A percentile compares a stretch with the other conserved stretches of the same genome.
Conservation (phyloP, 352 stramenopile species). For the Phytophthora gonapodyides region DNA sequence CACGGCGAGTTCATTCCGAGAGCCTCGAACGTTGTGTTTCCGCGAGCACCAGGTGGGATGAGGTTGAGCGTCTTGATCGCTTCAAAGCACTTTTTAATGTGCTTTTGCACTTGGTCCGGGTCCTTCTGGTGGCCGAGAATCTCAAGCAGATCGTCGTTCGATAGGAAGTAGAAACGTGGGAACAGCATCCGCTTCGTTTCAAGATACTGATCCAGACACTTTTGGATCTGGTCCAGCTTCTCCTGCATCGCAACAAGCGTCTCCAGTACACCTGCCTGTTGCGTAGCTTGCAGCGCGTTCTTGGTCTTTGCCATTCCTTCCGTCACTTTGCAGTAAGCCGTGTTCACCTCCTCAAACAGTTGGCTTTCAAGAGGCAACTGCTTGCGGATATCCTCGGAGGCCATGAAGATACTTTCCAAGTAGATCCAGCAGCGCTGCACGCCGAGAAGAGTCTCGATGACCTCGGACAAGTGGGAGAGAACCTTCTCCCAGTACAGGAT, state of each 20-base stretch:
- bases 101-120: conserved; percentile 88
- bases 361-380: conserved; percentile 88
- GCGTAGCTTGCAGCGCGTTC: conserved; percentile 75
- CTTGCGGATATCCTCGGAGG: conserved; percentile 94
- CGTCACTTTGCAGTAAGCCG: conserved; percentile 74
- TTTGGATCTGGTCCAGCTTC: conserved; percentile 89
- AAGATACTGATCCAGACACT: conserved; percentile 87
- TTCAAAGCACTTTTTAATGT: conserved; percentile 94
- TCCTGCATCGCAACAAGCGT: conserved; percentile 84
- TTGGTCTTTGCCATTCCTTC: conserved; percentile 76
- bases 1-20: conserved; percentile 91
- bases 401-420: conserved; percentile 96
- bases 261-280: conserved; percentile 57
- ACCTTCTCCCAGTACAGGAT: conserved; percentile 91
- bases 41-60: conserved; percentile 61
- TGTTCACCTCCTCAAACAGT: conserved; percentile 90
- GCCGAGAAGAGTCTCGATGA: conserved; percentile 87
- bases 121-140: conserved; percentile 90
- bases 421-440: conserved; percentile 96
- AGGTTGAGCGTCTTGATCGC: conserved; percentile 85
- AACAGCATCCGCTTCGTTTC: conserved; percentile 90
- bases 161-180: conserved; percentile 88
- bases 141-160: conserved; percentile 88
- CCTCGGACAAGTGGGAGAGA: conserved; percentile 88
- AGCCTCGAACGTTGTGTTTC: conserved; percentile 89